A percentile compares a stretch with the other conserved stretches of the same genome.
Evolutionary conservation across 495 filamentous ascomycete species (phyloP).

Genomic region (Pseudevernia furfuracea): DNA sequence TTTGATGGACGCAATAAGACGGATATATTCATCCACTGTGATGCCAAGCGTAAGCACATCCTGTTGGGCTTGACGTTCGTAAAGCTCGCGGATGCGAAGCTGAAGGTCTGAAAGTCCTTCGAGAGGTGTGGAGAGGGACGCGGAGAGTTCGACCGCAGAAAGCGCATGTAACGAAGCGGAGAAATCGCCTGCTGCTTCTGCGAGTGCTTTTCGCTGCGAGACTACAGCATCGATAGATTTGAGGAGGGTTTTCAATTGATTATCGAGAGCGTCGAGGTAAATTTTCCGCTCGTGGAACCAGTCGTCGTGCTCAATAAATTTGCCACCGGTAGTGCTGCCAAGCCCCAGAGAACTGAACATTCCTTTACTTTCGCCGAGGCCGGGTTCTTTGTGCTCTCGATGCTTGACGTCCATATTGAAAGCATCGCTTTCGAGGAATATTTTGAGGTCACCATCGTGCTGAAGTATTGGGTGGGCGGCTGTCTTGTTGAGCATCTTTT

Average conservation of each 20-base stretch:
- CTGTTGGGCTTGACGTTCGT: conserved; percentile 94
- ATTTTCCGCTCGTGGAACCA: conserved; percentile 97
- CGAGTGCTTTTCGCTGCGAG: conserved; percentile 78
- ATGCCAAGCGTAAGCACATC: conserved; percentile 94
- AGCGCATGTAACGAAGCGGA: conserved; percentile 84
- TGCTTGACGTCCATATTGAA: conserved; percentile 97
- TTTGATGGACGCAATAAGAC: conserved; percentile 87
- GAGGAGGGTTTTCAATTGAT: conserved; percentile 84
- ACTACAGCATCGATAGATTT: conserved; percentile 93
- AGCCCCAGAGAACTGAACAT: conserved; percentile 82
- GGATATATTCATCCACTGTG: conserved; percentile 96
- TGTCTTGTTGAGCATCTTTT: conserved; percentile 95
- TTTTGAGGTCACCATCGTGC: conserved; percentile 86
- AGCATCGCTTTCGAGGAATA: conserved; percentile 91
- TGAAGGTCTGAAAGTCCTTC: conserved; percentile 89
- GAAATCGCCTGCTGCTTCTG: conserved; percentile 89
- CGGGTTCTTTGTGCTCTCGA: conserved; percentile 85
- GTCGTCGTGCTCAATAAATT: conserved; percentile 97
- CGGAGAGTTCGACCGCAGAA: conserved; percentile 78
- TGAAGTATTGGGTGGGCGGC: conserved; percentile 85
- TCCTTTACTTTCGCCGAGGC: conserved; percentile 82
- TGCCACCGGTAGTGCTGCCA: conserved; percentile 56
- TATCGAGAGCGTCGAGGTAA: conserved; percentile 91
- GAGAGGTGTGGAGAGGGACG: conserved; percentile 78
- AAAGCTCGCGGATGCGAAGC: conserved; percentile 85